A percentile compares a stretch with the other conserved stretches of the same genome.
phyloP scores from a whole-genome alignment of 306 rosid species.

The Arachis hypogaea region DNA sequence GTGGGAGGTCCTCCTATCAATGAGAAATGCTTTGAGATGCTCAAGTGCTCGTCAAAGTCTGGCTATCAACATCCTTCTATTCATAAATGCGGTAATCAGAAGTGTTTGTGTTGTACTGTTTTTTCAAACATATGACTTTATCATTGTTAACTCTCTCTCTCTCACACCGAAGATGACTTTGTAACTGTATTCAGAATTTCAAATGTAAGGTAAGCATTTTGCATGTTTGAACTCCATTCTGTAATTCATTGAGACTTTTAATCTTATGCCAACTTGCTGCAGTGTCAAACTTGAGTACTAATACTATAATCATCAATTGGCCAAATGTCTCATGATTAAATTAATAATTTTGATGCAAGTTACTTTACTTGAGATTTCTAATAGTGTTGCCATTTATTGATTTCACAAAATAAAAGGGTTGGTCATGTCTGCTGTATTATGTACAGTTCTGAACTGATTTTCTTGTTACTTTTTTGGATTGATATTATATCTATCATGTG shows the following conservation, averaged over 20 bases:
- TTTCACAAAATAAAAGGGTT: neutral
- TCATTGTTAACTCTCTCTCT: constrained; percentile 7
- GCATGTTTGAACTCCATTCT: constrained; percentile 16
- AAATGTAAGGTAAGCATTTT: constrained; percentile 10
- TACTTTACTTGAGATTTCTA: constrained; percentile 18
- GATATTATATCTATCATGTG: constrained; percentile 11
- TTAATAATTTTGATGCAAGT: constrained; percentile 20
- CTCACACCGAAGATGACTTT: neutral
- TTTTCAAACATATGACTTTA: neutral
- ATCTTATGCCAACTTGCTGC: constrained; percentile 22
- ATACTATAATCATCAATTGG: constrained; percentile 13
- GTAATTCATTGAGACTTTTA: constrained; percentile 21
- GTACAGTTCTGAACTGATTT: neutral
- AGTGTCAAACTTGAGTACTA: constrained; percentile 12
- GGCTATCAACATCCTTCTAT: constrained; percentile 38
- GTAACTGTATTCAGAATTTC: neutral
- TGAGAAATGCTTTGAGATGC: constrained; percentile 44
- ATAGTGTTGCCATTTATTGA: neutral
- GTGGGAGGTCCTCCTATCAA: constrained; percentile 69
- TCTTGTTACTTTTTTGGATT: constrained; percentile 7
- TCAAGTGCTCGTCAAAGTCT: constrained; percentile 35
- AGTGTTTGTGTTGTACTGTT: constrained; percentile 1
- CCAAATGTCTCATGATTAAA: constrained; percentile 13
- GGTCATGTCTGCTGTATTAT: constrained; percentile 9
- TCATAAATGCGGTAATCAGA: constrained; percentile 49